Evolutionary conservation across 1,284 basidiomycete genomes (phyloP).

Genomic region (Fistulina hepatica): DNA sequence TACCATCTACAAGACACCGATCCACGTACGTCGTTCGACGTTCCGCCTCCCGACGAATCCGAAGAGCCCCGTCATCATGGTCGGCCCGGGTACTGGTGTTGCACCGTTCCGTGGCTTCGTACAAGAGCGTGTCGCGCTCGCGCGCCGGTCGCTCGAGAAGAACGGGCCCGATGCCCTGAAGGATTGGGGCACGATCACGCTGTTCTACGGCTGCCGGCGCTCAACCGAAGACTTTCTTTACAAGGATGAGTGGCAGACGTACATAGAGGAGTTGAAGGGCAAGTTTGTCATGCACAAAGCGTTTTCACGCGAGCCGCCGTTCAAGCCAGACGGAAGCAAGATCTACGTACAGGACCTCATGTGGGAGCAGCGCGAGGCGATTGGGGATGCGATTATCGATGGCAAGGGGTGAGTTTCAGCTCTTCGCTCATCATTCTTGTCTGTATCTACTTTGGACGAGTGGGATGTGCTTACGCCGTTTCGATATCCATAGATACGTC

Average conservation of each 20-base stretch:
- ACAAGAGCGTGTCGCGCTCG: slow-evolving; percentile 93
- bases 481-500: no score
- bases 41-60: slow-evolving; percentile 96
- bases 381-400: slow-evolving; percentile 84
- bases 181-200: slow-evolving; percentile 90
- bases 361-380: slow-evolving; percentile 73
- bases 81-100: slow-evolving; percentile 96
- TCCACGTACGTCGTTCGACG: slow-evolving; percentile 92
- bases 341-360: slow-evolving; percentile 96
- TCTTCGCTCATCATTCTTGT: no score
- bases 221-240: slow-evolving; percentile 89
- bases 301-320: slow-evolving; percentile 79
- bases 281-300: slow-evolving; percentile 86
- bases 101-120: slow-evolving; percentile 98
- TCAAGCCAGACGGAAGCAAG: slow-evolving; percentile 86
- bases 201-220: slow-evolving; percentile 94
- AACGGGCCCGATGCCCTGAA: slow-evolving; percentile 83
- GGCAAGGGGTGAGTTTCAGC: no score
- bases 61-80: slow-evolving; percentile 97
- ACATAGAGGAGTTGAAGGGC: slow-evolving; percentile 76
- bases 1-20: slow-evolving; percentile 72
- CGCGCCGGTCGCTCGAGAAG: slow-evolving; percentile 88
- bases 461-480: no score
- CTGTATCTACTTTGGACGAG: no score
- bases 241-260: slow-evolving; percentile 89